Evolutionary conservation across 306 rosid species (phyloP).

Genomic region (Nissolia schottii): DNA sequence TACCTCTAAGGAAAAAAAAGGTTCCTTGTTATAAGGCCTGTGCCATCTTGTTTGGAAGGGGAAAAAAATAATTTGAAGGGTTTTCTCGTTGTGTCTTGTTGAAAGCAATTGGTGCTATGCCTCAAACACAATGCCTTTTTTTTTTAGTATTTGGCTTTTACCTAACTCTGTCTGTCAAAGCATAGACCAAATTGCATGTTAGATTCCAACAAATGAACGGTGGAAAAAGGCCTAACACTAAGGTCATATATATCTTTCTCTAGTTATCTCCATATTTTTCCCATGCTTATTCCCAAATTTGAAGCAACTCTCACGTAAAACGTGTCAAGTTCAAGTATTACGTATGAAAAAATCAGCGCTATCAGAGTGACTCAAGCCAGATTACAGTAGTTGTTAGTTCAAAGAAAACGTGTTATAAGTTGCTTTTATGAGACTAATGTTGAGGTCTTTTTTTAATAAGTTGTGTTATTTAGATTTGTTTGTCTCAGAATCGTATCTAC

Average conservation of each 20-base stretch:
- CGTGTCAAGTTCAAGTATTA: too few relatives aligned
- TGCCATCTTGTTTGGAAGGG: slow-evolving; percentile 36
- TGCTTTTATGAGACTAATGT: slow-evolving; percentile 29
- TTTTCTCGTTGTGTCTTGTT: slow-evolving; percentile 32
- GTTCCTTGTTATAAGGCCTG: slow-evolving; percentile 31
- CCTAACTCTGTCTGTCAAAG: slow-evolving; percentile 59
- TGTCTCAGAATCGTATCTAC: too few relatives aligned
- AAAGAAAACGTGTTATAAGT: slow-evolving; percentile 16
- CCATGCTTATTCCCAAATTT: not conserved
- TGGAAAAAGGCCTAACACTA: slow-evolving; percentile 35
- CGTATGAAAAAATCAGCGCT: too few relatives aligned
- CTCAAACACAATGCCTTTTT: slow-evolving; percentile 27
- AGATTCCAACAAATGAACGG: slow-evolving; percentile 46
- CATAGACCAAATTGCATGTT: slow-evolving; percentile 49
- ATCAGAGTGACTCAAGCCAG: too few relatives aligned
- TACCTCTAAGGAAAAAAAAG: slow-evolving; percentile 33
- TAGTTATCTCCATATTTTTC: slow-evolving; percentile 17
- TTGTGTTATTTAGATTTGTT: too few relatives aligned
- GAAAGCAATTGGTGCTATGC: slow-evolving; percentile 38
- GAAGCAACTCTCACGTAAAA: slow-evolving; percentile 11
- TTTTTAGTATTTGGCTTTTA: slow-evolving; percentile 36
- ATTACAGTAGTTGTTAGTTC: too few relatives aligned
- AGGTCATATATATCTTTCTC: slow-evolving; percentile 10
- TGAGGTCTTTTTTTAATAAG: slow-evolving; percentile 24
- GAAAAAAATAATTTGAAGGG: slow-evolving; percentile 39